These are phyloP conservation scores for Kuraishia cidri DNA, from an alignment of 805 yeast genomes.

Conservation along the genomic window DNA sequence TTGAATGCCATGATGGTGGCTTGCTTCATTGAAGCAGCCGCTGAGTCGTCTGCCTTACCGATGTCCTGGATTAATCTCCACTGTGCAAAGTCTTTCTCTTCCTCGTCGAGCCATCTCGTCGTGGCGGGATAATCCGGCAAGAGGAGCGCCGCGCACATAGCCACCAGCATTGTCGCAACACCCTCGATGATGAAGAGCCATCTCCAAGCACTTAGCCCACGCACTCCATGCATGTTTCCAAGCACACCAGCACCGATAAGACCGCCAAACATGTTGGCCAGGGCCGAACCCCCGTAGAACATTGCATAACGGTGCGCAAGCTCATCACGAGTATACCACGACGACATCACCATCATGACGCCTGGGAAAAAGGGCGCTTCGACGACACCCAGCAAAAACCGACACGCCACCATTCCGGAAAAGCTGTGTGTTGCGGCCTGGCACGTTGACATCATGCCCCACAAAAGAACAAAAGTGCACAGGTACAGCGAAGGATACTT, in stretches of 20 bases:
- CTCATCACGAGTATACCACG: slow-evolving; percentile 35
- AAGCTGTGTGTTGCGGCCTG: slow-evolving; percentile 35
- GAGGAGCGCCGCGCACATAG: slow-evolving; percentile 10
- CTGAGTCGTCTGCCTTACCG: slow-evolving; percentile 1
- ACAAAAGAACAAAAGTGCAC: slow-evolving; percentile 20
- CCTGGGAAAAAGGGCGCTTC: slow-evolving; percentile 33
- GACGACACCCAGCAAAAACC: slow-evolving; percentile 36
- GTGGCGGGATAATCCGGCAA: slow-evolving; percentile 19
- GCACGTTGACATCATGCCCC: slow-evolving; percentile 38
- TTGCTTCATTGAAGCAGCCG: neutral
- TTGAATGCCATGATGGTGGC: slow-evolving; percentile 2
- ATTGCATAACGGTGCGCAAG: slow-evolving; percentile 50
- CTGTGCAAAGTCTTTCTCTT: slow-evolving; percentile 24
- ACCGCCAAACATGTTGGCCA: slow-evolving; percentile 14
- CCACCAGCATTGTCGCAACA: slow-evolving; percentile 7
- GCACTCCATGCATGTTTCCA: slow-evolving; percentile 11
- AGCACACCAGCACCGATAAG: slow-evolving; percentile 14
- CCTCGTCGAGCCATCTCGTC: slow-evolving; percentile 28
- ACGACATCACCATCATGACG: slow-evolving; percentile 26
- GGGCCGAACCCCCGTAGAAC: slow-evolving; percentile 49
- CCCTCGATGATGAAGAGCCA: slow-evolving; percentile 31
- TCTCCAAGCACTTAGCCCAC: slow-evolving; percentile 25
- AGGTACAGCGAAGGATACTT: too few relatives aligned
- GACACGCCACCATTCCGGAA: slow-evolving; percentile 33
- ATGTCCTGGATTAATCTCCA: slow-evolving; percentile 12